Percentiles rank a stretch among this genome's conserved stretches.
Evolutionary conservation across 768 basidiomycete species (phyloP).

Genomic region (Leccinum boreale): DNA sequence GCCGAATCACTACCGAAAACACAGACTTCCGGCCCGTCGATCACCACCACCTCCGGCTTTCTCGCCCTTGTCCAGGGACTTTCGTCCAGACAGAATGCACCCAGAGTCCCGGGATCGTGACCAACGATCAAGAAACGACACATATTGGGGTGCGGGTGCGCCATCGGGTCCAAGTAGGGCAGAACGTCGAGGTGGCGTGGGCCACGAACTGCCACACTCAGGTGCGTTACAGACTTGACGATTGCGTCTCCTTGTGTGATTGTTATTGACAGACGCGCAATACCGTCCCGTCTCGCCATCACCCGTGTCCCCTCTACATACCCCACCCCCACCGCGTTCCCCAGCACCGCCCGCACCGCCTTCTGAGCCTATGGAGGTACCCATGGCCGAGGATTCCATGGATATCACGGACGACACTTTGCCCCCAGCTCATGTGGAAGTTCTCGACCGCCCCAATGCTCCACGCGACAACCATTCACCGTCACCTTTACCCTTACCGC

Average conservation of each 20-base stretch:
- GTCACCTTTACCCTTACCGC: slow-evolving; percentile 32
- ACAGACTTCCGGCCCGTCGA: slow-evolving; percentile 36
- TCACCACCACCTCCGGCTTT: slow-evolving; percentile 35
- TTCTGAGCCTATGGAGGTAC: slow-evolving; percentile 37
- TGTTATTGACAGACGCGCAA: slow-evolving; percentile 10
- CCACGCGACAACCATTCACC: slow-evolving; percentile 48
- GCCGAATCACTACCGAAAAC: slow-evolving; percentile 31
- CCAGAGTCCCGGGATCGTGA: slow-evolving; percentile 36
- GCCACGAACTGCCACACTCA: slow-evolving; percentile 5
- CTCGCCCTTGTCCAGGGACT: slow-evolving; percentile 38
- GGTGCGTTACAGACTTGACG: slow-evolving; percentile 7
- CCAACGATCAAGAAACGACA: slow-evolving; percentile 34
- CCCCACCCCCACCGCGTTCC: slow-evolving; percentile 21
- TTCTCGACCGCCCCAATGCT: slow-evolving; percentile 46
- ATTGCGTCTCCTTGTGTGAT: background rate
- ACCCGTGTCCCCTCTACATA: slow-evolving; percentile 22
- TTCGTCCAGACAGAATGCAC: slow-evolving; percentile 32
- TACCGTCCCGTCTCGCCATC: slow-evolving; percentile 23
- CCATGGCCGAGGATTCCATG: slow-evolving; percentile 1
- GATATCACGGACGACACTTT: slow-evolving; percentile 31
- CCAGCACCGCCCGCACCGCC: slow-evolving; percentile 29
- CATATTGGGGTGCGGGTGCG: slow-evolving; percentile 12
- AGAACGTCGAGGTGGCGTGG: slow-evolving; percentile 2
- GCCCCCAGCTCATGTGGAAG: slow-evolving; percentile 34
- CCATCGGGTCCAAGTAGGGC: slow-evolving; percentile 5